These are phyloP conservation scores for Trichosporon sp. DNA, from an alignment of 1,284 basidiomycete genomes.

Conservation along the genomic window DNA sequence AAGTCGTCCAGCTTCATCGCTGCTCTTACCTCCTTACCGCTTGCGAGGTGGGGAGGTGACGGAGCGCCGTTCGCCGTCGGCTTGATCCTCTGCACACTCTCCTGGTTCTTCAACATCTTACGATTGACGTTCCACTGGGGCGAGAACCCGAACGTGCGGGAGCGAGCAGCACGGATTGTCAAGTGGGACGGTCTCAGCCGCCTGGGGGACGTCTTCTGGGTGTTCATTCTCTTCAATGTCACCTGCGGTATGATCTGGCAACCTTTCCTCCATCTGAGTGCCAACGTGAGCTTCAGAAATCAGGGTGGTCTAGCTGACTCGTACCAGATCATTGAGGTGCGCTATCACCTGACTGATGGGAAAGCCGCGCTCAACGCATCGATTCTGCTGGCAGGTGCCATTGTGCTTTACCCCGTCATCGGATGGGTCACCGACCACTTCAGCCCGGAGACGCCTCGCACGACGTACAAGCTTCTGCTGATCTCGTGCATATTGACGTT, in stretches of 20 bases:
- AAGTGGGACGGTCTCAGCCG: conserved; percentile 32
- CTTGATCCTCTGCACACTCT: conserved; percentile 58
- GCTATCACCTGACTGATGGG: conserved; percentile 59
- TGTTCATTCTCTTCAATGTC: conserved; percentile 58
- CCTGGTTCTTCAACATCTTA: conserved; percentile 61
- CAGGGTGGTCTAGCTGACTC: neutral
- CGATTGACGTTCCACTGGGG: conserved; percentile 62
- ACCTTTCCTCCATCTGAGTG: conserved; percentile 68
- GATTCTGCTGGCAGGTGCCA: conserved; percentile 65
- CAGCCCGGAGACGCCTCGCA: conserved; percentile 19
- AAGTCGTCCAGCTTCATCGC: conserved; percentile 69
- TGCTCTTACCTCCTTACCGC: conserved; percentile 57
- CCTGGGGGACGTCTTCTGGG: conserved; percentile 73
- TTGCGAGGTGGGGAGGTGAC: conserved; percentile 53
- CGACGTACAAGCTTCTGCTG: conserved; percentile 57
- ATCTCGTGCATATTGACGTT: conserved; percentile 62
- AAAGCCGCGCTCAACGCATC: conserved; percentile 62
- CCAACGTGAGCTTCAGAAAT: conserved; percentile 57
- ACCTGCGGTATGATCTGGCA: conserved; percentile 71
- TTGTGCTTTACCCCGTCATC: conserved; percentile 66
- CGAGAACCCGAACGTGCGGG: conserved; percentile 40
- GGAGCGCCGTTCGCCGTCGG: conserved; percentile 69
- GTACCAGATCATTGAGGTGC: conserved; percentile 53
- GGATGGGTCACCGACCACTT: conserved; percentile 53
- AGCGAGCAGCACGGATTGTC: conserved; percentile 10